Evolutionary conservation across 106 monocot species (phyloP).

Genomic region (Ottelia alismoides): DNA sequence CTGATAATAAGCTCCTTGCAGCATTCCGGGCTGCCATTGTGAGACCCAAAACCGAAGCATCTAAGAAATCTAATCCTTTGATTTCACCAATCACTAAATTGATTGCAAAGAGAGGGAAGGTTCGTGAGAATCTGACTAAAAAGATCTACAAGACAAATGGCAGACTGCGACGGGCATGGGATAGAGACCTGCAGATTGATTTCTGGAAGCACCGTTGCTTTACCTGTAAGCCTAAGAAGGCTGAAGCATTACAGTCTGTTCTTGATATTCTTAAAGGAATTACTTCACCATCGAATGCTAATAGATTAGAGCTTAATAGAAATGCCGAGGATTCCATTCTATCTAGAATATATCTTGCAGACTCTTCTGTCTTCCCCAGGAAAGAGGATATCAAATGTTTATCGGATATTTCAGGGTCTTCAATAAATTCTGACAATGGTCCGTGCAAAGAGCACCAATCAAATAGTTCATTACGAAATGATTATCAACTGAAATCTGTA

Average conservation of each 20-base stretch:
- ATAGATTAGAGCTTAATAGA: slow-evolving; percentile 19
- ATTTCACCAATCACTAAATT: slow-evolving; percentile 18
- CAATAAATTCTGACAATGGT: neutral
- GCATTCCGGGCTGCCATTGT: slow-evolving; percentile 52
- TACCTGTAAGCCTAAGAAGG: slow-evolving; percentile 33
- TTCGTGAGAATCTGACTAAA: slow-evolving; percentile 55
- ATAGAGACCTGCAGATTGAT: slow-evolving; percentile 60
- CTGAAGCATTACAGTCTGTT: slow-evolving; percentile 56
- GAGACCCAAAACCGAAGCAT: slow-evolving; percentile 20
- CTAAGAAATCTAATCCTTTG: slow-evolving; percentile 8
- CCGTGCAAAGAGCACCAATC: neutral
- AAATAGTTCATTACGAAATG: slow-evolving; percentile 5
- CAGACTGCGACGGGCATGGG: slow-evolving; percentile 42
- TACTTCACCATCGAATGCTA: slow-evolving; percentile 14
- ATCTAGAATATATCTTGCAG: slow-evolving; percentile 75
- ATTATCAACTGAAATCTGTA: slow-evolving; percentile 6
- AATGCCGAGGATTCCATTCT: slow-evolving; percentile 38
- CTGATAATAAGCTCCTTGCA: slow-evolving; percentile 45
- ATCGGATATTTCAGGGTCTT: slow-evolving; percentile 19
- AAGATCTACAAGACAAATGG: slow-evolving; percentile 59
- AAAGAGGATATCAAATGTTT: slow-evolving; percentile 69
- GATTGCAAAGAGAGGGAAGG: slow-evolving; percentile 41
- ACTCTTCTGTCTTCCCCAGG: too few relatives aligned
- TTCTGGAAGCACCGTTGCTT: slow-evolving; percentile 62
- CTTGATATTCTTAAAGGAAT: slow-evolving; percentile 44